These are phyloP conservation scores for Russula brevipes DNA, from an alignment of 768 basidiomycete genomes.

Conservation along the genomic window DNA sequence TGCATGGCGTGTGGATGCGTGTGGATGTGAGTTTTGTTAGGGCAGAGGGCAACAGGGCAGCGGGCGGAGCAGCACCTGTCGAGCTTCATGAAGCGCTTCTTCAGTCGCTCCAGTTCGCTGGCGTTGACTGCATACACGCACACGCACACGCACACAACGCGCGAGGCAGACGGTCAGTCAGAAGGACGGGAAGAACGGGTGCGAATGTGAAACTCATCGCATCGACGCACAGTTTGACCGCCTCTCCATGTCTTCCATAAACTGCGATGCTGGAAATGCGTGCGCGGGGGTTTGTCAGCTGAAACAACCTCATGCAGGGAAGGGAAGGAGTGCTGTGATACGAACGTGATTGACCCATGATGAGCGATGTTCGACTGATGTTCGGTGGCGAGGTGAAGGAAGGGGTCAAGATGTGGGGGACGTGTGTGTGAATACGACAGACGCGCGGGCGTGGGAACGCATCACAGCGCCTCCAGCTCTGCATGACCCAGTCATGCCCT, in stretches of 20 bases:
- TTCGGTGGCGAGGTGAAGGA: background rate
- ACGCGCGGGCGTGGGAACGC: background rate
- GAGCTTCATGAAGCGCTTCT: slow-evolving; percentile 99
- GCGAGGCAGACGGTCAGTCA: background rate
- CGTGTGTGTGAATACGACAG: background rate
- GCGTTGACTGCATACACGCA: slow-evolving; percentile 67
- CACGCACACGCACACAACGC: background rate
- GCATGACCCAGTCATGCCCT: too few species aligned
- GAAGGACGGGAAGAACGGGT: too few species aligned
- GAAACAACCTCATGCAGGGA: background rate
- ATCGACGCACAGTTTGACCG: slow-evolving; percentile 86
- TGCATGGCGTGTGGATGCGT: background rate
- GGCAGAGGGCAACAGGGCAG: background rate
- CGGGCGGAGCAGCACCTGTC: slow-evolving; percentile 58
- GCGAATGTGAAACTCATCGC: background rate
- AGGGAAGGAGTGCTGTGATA: slow-evolving; percentile 18
- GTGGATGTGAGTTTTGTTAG: background rate
- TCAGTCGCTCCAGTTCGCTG: slow-evolving; percentile 87
- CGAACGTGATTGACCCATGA: slow-evolving; percentile 84
- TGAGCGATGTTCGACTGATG: slow-evolving; percentile 26
- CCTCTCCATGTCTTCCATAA: slow-evolving; percentile 97
- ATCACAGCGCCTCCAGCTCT: background rate
- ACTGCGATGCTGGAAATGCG: slow-evolving; percentile 65
- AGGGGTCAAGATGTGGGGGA: background rate
- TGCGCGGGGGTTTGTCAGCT: background rate